phyloP scores from a whole-genome alignment of 345 rosid genomes.

The Punica granatum region DNA sequence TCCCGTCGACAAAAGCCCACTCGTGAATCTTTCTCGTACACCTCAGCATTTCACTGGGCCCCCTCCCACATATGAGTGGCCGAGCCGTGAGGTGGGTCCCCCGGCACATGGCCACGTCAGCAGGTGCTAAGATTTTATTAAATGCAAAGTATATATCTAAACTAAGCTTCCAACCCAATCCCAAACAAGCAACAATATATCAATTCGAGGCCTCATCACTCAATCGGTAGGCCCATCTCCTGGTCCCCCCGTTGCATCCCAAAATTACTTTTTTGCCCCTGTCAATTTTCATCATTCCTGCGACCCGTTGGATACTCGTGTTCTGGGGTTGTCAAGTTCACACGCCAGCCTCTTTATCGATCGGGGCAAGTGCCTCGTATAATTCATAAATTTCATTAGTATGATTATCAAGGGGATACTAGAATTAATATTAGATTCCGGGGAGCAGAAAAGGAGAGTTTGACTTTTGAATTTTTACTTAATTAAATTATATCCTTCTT shows the following conservation, averaged over 20 bases:
- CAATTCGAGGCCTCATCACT: too few relatives aligned
- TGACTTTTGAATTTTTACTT: background rate
- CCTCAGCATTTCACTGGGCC: slow-evolving; percentile 1
- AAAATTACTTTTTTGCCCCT: background rate
- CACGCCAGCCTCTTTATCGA: background rate
- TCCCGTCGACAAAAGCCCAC: background rate
- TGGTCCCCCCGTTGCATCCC: background rate
- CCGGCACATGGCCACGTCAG: slow-evolving; percentile 38
- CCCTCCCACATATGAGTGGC: slow-evolving; percentile 1
- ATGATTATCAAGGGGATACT: too few relatives aligned
- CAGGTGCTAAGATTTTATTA: background rate
- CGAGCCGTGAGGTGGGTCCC: slow-evolving; percentile 17
- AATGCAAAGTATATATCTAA: background rate
- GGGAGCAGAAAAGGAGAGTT: background rate
- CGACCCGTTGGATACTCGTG: too few relatives aligned
- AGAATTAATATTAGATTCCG: too few relatives aligned
- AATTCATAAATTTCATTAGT: too few relatives aligned
- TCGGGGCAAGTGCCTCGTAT: background rate
- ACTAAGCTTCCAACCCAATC: background rate
- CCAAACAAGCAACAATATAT: background rate
- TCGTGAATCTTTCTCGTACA: background rate
- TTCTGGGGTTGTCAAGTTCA: background rate
- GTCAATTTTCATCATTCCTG: too few relatives aligned
- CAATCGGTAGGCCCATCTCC: background rate
- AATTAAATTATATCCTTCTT: background rate